These are phyloP conservation scores for Suillus variegatus DNA, from an alignment of 768 basidiomycete genomes.

Conservation along the genomic window DNA sequence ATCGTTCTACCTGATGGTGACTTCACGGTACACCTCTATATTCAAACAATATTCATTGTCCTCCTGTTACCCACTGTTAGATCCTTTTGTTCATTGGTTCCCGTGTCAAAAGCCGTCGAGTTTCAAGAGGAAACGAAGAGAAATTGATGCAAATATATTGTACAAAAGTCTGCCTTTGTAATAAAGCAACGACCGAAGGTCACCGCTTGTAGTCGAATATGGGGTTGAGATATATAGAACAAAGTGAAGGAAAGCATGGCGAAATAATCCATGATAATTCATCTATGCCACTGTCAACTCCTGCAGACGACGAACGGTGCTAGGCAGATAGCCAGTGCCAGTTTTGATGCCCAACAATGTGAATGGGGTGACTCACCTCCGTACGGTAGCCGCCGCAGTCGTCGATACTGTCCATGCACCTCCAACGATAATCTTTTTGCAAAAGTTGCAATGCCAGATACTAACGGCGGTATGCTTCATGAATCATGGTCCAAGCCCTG, in stretches of 20 bases:
- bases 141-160: no score
- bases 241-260: conserved; percentile 17
- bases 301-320: conserved; percentile 94
- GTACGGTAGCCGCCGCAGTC: conserved; percentile 95
- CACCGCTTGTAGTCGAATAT: no score
- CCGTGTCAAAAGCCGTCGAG: no score
- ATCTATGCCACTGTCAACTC: conserved; percentile 89
- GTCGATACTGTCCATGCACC: conserved; percentile 99
- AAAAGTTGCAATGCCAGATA: conserved; percentile 95
- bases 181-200: no score
- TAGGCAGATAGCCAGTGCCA: conserved; percentile 30
- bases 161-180: no score
- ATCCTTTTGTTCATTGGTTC: no score
- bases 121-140: no score
- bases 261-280: conserved; percentile 18
- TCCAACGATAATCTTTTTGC: conserved; percentile 95
- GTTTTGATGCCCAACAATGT: neutral
- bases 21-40: no score
- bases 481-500: conserved; percentile 56
- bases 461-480: conserved; percentile 90
- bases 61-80: no score
- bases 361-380: conserved; percentile 64
- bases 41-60: no score
- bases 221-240: conserved; percentile 19
- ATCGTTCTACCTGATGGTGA: no score